These are phyloP conservation scores for Termitomyces sp. DNA, from an alignment of 768 basidiomycete genomes.

Conservation along the genomic window DNA sequence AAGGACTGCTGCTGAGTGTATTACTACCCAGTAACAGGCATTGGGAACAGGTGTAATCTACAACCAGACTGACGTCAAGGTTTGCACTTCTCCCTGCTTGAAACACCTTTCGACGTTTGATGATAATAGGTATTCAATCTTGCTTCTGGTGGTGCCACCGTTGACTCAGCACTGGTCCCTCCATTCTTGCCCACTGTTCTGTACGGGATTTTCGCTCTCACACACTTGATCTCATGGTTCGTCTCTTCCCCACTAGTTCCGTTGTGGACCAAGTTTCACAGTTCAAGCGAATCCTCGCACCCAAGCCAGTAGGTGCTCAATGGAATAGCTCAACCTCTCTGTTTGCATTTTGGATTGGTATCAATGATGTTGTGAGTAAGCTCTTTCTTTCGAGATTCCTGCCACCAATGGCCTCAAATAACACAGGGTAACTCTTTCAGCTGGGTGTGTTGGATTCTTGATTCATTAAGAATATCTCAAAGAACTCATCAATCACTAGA, in stretches of 20 bases:
- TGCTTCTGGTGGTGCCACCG: conserved; percentile 56
- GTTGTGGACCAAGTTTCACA: conserved; percentile 53
- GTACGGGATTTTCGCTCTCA: conserved; percentile 14
- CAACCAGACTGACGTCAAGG: conserved; percentile 50
- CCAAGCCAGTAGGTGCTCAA: conserved; percentile 36
- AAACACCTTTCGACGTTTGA: not conserved
- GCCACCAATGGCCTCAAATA: not conserved
- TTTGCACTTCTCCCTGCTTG: conserved; percentile 13
- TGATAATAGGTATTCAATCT: conserved; percentile 36
- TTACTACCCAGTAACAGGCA: not conserved
- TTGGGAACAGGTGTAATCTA: conserved; percentile 36
- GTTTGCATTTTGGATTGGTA: conserved; percentile 63
- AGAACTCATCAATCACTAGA: conserved; percentile 14
- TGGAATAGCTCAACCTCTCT: conserved; percentile 51
- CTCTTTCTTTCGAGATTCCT: not conserved
- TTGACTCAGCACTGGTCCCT: conserved; percentile 46
- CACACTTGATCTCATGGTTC: not conserved
- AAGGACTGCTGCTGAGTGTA: conserved; percentile 2
- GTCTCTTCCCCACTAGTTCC: conserved; percentile 22
- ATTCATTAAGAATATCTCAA: not conserved
- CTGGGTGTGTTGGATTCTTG: conserved; percentile 28
- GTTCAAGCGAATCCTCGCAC: conserved; percentile 38
- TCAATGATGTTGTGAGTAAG: conserved; percentile 52
- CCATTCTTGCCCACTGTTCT: conserved; percentile 42
- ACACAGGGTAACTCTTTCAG: conserved; percentile 40